Evolutionary conservation across 2,329 filamentous ascomycete genomes (phyloP).

Genomic region (Trichoderma polysporum): DNA sequence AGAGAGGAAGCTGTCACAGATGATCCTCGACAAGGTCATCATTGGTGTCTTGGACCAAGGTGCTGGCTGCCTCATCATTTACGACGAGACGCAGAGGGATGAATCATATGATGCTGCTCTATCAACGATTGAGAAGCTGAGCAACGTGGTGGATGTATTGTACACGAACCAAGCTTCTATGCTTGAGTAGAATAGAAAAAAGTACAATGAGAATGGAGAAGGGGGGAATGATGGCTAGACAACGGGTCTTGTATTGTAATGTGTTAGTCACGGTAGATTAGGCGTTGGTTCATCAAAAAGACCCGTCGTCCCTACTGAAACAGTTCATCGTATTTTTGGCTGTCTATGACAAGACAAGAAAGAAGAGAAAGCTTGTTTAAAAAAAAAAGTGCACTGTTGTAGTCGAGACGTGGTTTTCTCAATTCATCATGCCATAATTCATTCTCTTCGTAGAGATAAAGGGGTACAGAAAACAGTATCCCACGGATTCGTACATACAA

Average conservation of each 20-base stretch:
- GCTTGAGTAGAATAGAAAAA: conserved; percentile 65
- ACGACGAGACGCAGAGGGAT: conserved; percentile 90
- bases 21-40: conserved; percentile 99
- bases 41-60: conserved; percentile 96
- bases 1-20: conserved; percentile 96
- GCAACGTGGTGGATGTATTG: conserved; percentile 93
- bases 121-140: conserved; percentile 93
- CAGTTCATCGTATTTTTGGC: not conserved
- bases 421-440: conserved; percentile 13
- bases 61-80: conserved; percentile 95
- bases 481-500: conserved; percentile 6
- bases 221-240: not conserved
- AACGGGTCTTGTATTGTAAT: conserved; percentile 29
- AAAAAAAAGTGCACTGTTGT: not conserved
- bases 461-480: not conserved
- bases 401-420: not conserved
- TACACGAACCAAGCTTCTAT: conserved; percentile 97
- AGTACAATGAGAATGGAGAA: conserved; percentile 19
- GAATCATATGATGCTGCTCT: conserved; percentile 92
- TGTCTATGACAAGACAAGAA: not conserved
- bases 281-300: conserved; percentile 30
- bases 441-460: not conserved
- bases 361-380: not conserved
- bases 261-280: conserved; percentile 34
- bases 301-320: conserved; percentile 25